A percentile compares a stretch with the other conserved stretches of the same genome.
These are phyloP conservation scores for Macrophomina pseudophaseolina DNA, from an alignment of 2,329 filamentous ascomycete genomes.

Conservation along the genomic window DNA sequence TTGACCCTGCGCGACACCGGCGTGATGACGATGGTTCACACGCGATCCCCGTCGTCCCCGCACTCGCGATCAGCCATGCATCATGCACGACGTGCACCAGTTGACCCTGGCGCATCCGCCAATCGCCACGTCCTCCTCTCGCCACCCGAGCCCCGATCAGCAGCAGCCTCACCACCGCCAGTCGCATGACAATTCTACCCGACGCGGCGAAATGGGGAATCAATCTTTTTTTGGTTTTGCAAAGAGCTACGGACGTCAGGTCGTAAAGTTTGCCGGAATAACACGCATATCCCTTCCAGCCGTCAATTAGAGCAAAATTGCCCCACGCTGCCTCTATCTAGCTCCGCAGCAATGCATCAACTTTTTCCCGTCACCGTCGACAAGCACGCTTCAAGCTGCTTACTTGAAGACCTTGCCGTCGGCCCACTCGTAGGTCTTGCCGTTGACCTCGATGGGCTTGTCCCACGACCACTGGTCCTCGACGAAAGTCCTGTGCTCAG, in stretches of 20 bases:
- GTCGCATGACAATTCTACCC: constrained; percentile 1
- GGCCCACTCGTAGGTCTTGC: constrained; percentile 87
- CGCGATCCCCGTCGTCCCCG: constrained; percentile 24
- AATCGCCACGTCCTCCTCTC: constrained; percentile 11
- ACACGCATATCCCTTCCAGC: constrained; percentile 25
- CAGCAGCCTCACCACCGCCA: constrained; percentile 8
- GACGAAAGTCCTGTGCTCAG: constrained; percentile 84
- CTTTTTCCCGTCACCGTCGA: constrained; percentile 3
- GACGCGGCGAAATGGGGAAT: constrained; percentile 13
- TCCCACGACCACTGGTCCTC: constrained; percentile 93
- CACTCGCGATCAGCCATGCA: constrained; percentile 23
- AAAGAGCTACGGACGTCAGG: constrained; percentile 26
- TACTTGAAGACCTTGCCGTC: constrained; percentile 99
- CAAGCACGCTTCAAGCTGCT: constrained; percentile 39
- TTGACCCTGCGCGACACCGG: background rate
- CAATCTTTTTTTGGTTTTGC: constrained; percentile 18
- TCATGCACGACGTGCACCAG: constrained; percentile 20
- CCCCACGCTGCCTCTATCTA: constrained; percentile 16
- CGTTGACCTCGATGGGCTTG: constrained; percentile 76
- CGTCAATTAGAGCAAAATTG: constrained; percentile 19
- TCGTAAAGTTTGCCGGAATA: constrained; percentile 24
- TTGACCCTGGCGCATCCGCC: constrained; percentile 16
- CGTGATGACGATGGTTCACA: constrained; percentile 14
- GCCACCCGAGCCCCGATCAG: background rate
- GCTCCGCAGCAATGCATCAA: constrained; percentile 22